These are phyloP conservation scores for Elsinoe fawcettii DNA, from an alignment of 2,329 filamentous ascomycete genomes.

Conservation along the genomic window DNA sequence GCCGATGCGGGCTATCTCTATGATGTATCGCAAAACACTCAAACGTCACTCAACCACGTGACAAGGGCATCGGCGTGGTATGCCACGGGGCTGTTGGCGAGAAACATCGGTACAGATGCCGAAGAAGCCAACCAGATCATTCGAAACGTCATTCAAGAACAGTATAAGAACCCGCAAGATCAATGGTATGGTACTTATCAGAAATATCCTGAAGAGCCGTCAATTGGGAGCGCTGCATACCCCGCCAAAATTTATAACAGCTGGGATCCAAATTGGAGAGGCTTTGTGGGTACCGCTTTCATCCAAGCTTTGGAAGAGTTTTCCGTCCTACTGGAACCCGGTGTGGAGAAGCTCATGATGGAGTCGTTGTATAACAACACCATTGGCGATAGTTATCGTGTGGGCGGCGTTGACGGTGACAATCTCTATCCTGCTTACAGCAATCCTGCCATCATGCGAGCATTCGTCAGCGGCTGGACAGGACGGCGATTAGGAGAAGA, in stretches of 20 bases:
- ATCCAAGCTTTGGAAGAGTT: slow-evolving; percentile 55
- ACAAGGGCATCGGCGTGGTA: slow-evolving; percentile 54
- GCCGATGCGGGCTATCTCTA: slow-evolving; percentile 46
- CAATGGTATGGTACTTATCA: slow-evolving; percentile 53
- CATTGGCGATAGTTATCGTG: slow-evolving; percentile 53
- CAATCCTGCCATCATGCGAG: slow-evolving; percentile 56
- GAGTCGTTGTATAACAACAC: slow-evolving; percentile 49
- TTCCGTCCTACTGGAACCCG: slow-evolving; percentile 37
- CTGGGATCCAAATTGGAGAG: slow-evolving; percentile 59
- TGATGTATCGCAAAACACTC: slow-evolving; percentile 33
- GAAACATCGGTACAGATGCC: slow-evolving; percentile 45
- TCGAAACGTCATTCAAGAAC: slow-evolving; percentile 45
- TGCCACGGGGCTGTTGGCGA: slow-evolving; percentile 49
- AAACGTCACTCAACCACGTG: slow-evolving; percentile 46
- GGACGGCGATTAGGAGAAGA: slow-evolving; percentile 46
- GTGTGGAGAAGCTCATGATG: slow-evolving; percentile 40
- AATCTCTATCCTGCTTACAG: slow-evolving; percentile 57
- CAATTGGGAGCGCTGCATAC: slow-evolving; percentile 47
- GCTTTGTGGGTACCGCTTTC: slow-evolving; percentile 53
- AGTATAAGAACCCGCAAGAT: slow-evolving; percentile 45
- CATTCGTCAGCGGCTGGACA: slow-evolving; percentile 52
- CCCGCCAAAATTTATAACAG: slow-evolving; percentile 45
- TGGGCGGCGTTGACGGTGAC: slow-evolving; percentile 52
- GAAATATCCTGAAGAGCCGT: slow-evolving; percentile 50
- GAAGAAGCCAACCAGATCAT: slow-evolving; percentile 48